Evolutionary conservation across 2,329 filamentous ascomycete species (phyloP), one percentile per base, ranked within the genome.

Genomic region (Cordyceps militaris): DNA sequence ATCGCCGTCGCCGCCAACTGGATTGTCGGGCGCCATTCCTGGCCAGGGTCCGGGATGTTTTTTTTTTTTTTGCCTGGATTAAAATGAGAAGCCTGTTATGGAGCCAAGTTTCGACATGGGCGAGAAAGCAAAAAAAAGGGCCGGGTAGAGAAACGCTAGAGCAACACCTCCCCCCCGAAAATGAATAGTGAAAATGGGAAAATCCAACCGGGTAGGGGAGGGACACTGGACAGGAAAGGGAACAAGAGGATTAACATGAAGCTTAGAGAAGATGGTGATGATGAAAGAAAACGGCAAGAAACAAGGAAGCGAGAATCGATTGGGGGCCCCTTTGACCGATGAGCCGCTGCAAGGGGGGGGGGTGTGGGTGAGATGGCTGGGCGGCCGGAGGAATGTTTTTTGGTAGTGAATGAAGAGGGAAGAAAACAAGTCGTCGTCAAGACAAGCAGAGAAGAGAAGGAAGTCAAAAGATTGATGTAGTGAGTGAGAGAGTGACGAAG

Each of bases 41-140:
- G 54, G 53, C 53, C 21, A 56, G 53, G 53, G 53, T 56, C 54
- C 46, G 36, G 54, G 54, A 38, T 38, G 38, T 38, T 38, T 54
- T 30, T 56, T 34, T 34, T 46, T 21, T 38, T 38, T 54, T 30
- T 56, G 44, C 34, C 54, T 21, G 46, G 54, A 32, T 49, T 57
- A 57, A 57, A 56, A 56, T 56, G 53, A 56, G 53, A 56, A 56
- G 53, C 53, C 23, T 56, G 53, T 30, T 56, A 56, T 56, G 54
- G 54, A 56, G 44, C 54, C 54, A 43, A 42, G 54, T 56, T 46
- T 43, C 44, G 54, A 56, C 53, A 56, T 56, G 53, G 53, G 53
- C 43, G 23, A 56, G 34, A 36, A 14, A 14, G 48, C 38, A 56
- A 56, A 40, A 44, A 34, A 30, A 26, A 28, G 23, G 53, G 32